These are phyloP conservation scores for Pestalotiopsis fici DNA, from an alignment of 2,329 filamentous ascomycete species.

Conservation along the genomic window DNA sequence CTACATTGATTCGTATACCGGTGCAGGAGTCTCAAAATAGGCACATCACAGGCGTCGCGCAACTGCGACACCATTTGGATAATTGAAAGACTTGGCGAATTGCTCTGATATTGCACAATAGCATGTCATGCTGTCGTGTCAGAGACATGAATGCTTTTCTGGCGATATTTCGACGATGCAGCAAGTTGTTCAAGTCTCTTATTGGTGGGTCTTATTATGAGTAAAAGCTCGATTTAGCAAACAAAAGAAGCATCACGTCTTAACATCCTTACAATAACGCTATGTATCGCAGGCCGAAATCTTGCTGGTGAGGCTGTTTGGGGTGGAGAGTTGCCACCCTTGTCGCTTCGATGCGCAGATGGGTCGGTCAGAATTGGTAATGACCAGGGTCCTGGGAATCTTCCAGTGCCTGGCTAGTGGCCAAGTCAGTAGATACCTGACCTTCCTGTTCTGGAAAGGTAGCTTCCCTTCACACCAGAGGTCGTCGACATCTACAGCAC, in stretches of 20 bases:
- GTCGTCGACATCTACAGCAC: neutral
- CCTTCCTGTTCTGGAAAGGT: neutral
- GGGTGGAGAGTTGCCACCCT: neutral
- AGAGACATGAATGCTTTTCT: neutral
- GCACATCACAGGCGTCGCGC: neutral
- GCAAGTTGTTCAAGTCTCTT: neutral
- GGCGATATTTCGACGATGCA: neutral
- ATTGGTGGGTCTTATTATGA: neutral
- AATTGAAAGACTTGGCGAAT: neutral
- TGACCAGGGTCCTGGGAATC: neutral
- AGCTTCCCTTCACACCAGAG: neutral
- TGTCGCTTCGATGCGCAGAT: neutral
- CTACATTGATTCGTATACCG: neutral
- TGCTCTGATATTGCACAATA: neutral
- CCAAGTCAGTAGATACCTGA: neutral
- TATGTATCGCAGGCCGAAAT: neutral
- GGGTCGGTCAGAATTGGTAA: neutral
- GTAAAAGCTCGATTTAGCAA: neutral
- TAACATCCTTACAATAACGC: neutral
- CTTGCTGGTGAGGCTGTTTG: neutral
- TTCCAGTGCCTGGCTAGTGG: neutral
- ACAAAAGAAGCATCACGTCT: neutral
- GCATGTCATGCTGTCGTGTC: neutral
- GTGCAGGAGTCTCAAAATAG: neutral
- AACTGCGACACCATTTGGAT: neutral